A percentile compares a stretch with the other conserved stretches of the same genome.
Evolutionary conservation across 2,329 filamentous ascomycete species (phyloP).

Genomic region (Fusarium dimerum): DNA sequence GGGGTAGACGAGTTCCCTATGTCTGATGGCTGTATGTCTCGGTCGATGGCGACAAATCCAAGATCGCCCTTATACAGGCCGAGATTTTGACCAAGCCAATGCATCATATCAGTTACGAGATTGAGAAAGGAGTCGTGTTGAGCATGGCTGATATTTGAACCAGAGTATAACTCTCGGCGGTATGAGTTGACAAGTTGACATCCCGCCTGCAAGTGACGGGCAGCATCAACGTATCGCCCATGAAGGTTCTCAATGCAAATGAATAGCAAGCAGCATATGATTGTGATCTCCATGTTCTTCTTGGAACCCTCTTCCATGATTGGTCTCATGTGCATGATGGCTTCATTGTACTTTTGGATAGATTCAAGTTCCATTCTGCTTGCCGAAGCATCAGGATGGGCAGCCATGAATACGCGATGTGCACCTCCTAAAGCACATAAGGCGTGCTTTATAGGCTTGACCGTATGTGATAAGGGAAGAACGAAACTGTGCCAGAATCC

Average conservation of each 20-base stretch:
- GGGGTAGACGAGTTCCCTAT: neutral
- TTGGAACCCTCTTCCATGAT: neutral
- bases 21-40: neutral
- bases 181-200: neutral
- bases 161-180: neutral
- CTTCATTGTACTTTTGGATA: constrained; percentile 8
- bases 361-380: constrained; percentile 7
- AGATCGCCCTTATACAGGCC: neutral
- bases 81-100: neutral
- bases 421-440: constrained; percentile 10
- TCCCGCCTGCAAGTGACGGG: neutral
- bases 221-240: neutral
- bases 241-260: constrained; percentile 12
- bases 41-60: neutral
- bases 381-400: neutral
- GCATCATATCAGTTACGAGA: neutral
- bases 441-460: neutral
- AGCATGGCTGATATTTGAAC: neutral
- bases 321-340: neutral
- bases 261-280: constrained; percentile 13
- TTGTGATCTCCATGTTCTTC: constrained; percentile 3
- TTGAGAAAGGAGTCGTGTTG: neutral
- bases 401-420: constrained; percentile 1
- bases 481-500: constrained; percentile 8
- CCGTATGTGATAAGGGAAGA: constrained; percentile 4